Percentiles rank a stretch among this genome's conserved stretches.
These are phyloP conservation scores for Pleurotus salmoneostramineus DNA, from an alignment of 768 basidiomycete genomes.

Conservation along the genomic window DNA sequence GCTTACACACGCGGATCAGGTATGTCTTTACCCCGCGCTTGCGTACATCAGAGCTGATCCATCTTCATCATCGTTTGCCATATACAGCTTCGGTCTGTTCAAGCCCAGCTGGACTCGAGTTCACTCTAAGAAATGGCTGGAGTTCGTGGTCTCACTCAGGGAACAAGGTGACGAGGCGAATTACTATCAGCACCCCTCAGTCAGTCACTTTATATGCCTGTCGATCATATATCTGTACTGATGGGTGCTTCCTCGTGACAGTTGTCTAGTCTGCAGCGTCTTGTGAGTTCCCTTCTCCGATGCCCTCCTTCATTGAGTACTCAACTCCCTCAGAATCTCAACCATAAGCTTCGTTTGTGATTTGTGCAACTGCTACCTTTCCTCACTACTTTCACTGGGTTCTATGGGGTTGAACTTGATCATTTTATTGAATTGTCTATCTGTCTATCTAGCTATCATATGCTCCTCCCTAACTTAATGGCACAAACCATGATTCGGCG, in stretches of 20 bases:
- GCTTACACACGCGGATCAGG: neutral
- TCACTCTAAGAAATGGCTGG: neutral
- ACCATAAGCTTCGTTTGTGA: too few species aligned
- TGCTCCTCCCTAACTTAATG: too few species aligned
- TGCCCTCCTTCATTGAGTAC: too few species aligned
- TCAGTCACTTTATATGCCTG: neutral
- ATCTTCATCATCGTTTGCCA: neutral
- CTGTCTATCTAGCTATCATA: too few species aligned
- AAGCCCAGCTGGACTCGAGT: neutral
- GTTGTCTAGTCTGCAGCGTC: neutral
- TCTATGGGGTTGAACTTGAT: too few species aligned
- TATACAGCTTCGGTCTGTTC: neutral
- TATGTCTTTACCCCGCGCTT: neutral
- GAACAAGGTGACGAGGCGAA: neutral
- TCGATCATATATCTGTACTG: neutral
- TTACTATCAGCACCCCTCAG: constrained; percentile 1
- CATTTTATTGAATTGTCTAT: too few species aligned
- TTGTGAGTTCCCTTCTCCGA: neutral
- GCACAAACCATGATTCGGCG: too few species aligned
- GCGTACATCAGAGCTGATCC: too few species aligned
- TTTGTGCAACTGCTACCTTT: too few species aligned
- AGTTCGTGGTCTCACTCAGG: neutral
- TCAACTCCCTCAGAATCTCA: too few species aligned
- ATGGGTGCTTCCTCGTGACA: neutral
- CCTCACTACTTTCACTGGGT: too few species aligned